phyloP scores from a whole-genome alignment of 176 grass and related monocot genomes.

The Eleusine coracana region DNA sequence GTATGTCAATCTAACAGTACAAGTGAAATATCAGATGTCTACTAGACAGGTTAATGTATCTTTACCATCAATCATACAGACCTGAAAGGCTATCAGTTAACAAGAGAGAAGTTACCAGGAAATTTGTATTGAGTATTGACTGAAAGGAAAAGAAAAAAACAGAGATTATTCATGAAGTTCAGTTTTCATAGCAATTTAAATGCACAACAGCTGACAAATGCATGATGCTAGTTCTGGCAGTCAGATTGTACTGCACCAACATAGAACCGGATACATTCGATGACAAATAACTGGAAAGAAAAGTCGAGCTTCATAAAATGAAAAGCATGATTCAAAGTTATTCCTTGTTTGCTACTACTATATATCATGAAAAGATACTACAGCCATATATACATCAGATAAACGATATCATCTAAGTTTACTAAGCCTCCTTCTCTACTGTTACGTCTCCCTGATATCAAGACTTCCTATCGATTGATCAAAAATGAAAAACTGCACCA shows the following conservation, averaged over 20 bases:
- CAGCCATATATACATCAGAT: conserved; percentile 20
- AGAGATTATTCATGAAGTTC: neutral
- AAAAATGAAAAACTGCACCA: conserved; percentile 13
- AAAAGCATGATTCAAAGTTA: neutral
- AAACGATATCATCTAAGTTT: conserved; percentile 11
- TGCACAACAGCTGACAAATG: neutral
- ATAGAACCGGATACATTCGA: neutral
- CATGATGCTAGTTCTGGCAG: neutral
- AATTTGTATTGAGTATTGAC: neutral
- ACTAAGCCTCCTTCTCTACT: conserved; percentile 33
- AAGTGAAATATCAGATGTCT: neutral
- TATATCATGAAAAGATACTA: neutral
- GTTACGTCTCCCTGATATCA: conserved; percentile 32
- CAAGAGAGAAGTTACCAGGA: neutral
- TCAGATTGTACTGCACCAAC: neutral
- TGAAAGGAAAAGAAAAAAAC: neutral
- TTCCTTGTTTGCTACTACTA: neutral
- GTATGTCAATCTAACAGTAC: neutral
- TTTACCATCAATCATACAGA: neutral
- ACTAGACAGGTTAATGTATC: neutral
- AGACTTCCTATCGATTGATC: conserved; percentile 19
- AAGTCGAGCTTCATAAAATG: neutral
- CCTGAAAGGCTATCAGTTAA: neutral
- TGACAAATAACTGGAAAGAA: neutral
- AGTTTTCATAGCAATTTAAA: neutral